Evolutionary conservation across 108 stramenopile genomes (phyloP).

Genomic region (Licmophora abbreviata): DNA sequence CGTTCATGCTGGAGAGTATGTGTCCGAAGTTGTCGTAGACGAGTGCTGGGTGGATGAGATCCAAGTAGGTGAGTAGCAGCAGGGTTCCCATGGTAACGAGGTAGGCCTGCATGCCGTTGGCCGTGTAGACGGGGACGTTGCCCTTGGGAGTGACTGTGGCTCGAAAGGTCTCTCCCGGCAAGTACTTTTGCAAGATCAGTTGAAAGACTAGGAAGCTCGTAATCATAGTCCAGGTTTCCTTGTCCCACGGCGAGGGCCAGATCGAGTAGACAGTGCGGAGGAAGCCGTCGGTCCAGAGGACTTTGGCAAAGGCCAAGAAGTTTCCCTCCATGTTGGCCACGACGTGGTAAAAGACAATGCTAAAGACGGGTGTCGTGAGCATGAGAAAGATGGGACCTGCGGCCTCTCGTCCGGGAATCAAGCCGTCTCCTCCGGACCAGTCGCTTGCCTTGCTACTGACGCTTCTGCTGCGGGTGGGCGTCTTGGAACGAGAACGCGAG

Average conservation of each 20-base stretch:
- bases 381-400: conserved; percentile 43
- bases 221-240: conserved; percentile 54
- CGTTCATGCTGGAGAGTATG: conserved; percentile 81
- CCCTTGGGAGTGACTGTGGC: conserved; percentile 58
- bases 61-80: conserved; percentile 18
- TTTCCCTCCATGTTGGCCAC: conserved; percentile 35
- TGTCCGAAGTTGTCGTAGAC: conserved; percentile 79
- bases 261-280: conserved; percentile 15
- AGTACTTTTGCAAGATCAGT: conserved; percentile 43
- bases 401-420: conserved; percentile 37
- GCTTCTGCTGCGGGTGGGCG: too few species aligned
- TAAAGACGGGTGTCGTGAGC: conserved; percentile 29
- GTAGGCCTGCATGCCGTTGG: conserved; percentile 61
- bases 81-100: conserved; percentile 37
- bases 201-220: conserved; percentile 43
- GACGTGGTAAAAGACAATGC: conserved; percentile 40
- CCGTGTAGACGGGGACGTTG: conserved; percentile 66
- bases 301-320: conserved; percentile 26
- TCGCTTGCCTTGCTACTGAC: conserved; percentile 11
- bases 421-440: conserved; percentile 33
- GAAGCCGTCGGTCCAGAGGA: conserved; percentile 15
- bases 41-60: conserved; percentile 23
- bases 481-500: too few species aligned
- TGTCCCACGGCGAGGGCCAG: conserved; percentile 41
- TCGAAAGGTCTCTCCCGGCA: conserved; percentile 54